phyloP scores from a whole-genome alignment of 768 basidiomycete species.

The Trametes elegans region DNA sequence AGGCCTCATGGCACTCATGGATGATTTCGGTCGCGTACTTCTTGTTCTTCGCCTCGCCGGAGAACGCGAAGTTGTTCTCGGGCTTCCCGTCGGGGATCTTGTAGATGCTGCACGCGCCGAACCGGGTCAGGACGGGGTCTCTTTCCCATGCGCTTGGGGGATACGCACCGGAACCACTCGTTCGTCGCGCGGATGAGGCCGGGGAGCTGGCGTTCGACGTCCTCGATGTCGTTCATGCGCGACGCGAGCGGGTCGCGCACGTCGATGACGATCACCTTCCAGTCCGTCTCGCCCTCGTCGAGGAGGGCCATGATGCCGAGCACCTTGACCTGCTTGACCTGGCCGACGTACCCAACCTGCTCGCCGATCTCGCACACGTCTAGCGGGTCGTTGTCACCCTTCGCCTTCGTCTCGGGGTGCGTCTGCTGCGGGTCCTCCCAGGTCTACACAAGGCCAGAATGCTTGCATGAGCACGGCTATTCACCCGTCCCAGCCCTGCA shows the following conservation, averaged over 20 bases:
- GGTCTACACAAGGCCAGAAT: slow-evolving; percentile 52
- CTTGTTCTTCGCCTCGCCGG: slow-evolving; percentile 99
- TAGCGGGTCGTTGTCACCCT: slow-evolving; percentile 98
- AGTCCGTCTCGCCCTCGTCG: slow-evolving; percentile 99
- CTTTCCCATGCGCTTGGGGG: not conserved
- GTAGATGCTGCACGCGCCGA: slow-evolving; percentile 64
- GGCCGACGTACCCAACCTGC: slow-evolving; percentile 94
- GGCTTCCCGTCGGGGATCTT: slow-evolving; percentile 95
- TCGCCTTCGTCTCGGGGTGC: slow-evolving; percentile 97
- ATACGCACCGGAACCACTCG: slow-evolving; percentile 90
- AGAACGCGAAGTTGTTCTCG: slow-evolving; percentile 99
- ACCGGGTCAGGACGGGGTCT: slow-evolving; percentile 1
- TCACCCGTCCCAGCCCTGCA: not conserved
- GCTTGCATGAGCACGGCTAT: not conserved
- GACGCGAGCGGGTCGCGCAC: slow-evolving; percentile 92
- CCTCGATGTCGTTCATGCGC: slow-evolving; percentile 98
- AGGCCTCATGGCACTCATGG: slow-evolving; percentile 98
- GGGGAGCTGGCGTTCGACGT: slow-evolving; percentile 96
- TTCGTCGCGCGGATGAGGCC: slow-evolving; percentile 96
- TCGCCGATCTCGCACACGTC: slow-evolving; percentile 99
- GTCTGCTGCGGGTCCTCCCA: slow-evolving; percentile 91
- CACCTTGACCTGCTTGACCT: slow-evolving; percentile 99
- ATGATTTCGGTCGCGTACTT: slow-evolving; percentile 99
- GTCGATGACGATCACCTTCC: slow-evolving; percentile 99
- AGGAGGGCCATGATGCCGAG: slow-evolving; percentile 99